Evolutionary conservation across 352 stramenopile genomes (phyloP).

Genomic region (Phytophthora constricta): DNA sequence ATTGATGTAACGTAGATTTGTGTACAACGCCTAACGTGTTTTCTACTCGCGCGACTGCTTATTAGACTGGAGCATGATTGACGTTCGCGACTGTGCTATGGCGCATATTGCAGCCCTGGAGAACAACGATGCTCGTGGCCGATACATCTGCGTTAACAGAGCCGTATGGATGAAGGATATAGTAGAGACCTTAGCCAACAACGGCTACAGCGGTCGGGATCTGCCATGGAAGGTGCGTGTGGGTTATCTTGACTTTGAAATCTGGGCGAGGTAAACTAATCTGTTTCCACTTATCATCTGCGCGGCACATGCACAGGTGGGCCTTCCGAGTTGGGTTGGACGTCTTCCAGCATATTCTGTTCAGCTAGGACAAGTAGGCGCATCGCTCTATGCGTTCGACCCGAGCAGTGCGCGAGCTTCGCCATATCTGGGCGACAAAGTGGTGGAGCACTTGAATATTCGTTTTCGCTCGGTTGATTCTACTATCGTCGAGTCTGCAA

Average conservation of each 20-base stretch:
- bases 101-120: slow-evolving; percentile 84
- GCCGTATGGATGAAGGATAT: slow-evolving; percentile 91
- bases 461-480: slow-evolving; percentile 65
- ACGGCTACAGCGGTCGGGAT: slow-evolving; percentile 87
- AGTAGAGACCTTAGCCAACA: slow-evolving; percentile 82
- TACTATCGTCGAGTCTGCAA: slow-evolving; percentile 83
- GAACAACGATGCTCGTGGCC: slow-evolving; percentile 81
- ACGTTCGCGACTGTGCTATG: slow-evolving; percentile 85
- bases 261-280: too few species aligned
- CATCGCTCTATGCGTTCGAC: slow-evolving; percentile 74
- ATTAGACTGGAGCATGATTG: slow-evolving; percentile 89
- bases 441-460: slow-evolving; percentile 82
- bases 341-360: slow-evolving; percentile 83
- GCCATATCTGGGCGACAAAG: slow-evolving; percentile 83
- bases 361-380: slow-evolving; percentile 87
- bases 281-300: not conserved
- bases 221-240: slow-evolving; percentile 84
- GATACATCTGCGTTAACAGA: slow-evolving; percentile 89
- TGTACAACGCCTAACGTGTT: too few species aligned
- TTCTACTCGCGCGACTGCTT: too few species aligned
- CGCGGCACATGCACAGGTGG: slow-evolving; percentile 36
- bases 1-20: not conserved
- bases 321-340: slow-evolving; percentile 84
- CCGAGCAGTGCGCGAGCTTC: slow-evolving; percentile 59
- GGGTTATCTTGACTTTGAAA: too few species aligned